phyloP scores from a whole-genome alignment of 1,139 yeast species.

The Debaryomyces coudertii region DNA sequence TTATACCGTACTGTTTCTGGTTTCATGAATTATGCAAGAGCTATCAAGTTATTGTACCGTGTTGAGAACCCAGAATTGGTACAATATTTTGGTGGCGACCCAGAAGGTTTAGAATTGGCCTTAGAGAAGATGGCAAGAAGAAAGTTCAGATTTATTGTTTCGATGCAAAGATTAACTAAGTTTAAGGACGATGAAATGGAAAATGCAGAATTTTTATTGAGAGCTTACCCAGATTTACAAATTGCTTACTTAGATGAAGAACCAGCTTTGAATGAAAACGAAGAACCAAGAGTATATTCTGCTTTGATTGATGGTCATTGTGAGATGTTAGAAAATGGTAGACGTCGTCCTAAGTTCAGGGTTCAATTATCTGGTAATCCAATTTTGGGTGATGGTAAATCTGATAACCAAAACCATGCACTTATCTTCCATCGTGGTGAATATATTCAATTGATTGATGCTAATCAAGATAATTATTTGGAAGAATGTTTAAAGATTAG shows the following conservation, averaged over 20 bases:
- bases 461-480: constrained; percentile 96
- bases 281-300: constrained; percentile 95
- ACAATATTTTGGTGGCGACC: constrained; percentile 97
- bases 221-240: constrained; percentile 98
- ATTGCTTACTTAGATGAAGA: constrained; percentile 98
- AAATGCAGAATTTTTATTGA: constrained; percentile 94
- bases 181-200: constrained; percentile 97
- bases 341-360: constrained; percentile 98
- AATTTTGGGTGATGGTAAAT: constrained; percentile 98
- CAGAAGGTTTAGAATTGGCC: constrained; percentile 93
- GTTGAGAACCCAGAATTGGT: constrained; percentile 99
- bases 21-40: constrained; percentile 98
- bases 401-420: constrained; percentile 98
- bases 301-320: constrained; percentile 98
- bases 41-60: constrained; percentile 93
- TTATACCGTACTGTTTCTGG: constrained; percentile 98
- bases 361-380: constrained; percentile 98
- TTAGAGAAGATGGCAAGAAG: constrained; percentile 99
- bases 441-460: constrained; percentile 96
- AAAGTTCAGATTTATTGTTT: constrained; percentile 94
- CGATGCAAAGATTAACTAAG: constrained; percentile 98
- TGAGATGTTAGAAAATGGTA: constrained; percentile 95
- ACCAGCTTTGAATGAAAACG: constrained; percentile 87
- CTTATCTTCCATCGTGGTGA: constrained; percentile 98
- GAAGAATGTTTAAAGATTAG: constrained; percentile 98